A percentile compares a stretch with the other conserved stretches of the same genome.
These are phyloP conservation scores for Aspergillus candidus DNA, from an alignment of 2,329 filamentous ascomycete species.

Conservation along the genomic window DNA sequence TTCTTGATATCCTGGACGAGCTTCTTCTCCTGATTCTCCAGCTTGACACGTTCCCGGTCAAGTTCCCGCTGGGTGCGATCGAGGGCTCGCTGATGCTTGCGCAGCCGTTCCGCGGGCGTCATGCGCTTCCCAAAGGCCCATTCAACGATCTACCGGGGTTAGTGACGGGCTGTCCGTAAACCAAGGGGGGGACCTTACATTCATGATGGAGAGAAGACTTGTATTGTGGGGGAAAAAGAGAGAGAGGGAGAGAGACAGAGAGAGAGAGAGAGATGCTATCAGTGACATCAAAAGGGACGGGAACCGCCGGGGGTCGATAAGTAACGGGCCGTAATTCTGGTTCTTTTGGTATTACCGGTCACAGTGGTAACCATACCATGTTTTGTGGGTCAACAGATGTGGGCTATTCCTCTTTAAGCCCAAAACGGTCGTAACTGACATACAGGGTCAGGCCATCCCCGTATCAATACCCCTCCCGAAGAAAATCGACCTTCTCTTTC, in stretches of 20 bases:
- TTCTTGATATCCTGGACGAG: slow-evolving; percentile 94
- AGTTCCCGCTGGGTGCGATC: slow-evolving; percentile 97
- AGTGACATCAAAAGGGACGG: slow-evolving; percentile 20
- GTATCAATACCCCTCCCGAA: background rate
- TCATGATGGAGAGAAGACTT: slow-evolving; percentile 26
- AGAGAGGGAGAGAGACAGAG: slow-evolving; percentile 15
- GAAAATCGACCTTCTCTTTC: background rate
- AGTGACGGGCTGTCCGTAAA: too few relatives aligned
- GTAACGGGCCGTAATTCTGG: background rate
- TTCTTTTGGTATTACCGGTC: too few relatives aligned
- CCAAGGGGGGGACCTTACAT: slow-evolving; percentile 26
- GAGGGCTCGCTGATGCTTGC: slow-evolving; percentile 82
- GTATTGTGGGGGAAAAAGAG: slow-evolving; percentile 7
- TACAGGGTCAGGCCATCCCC: too few relatives aligned
- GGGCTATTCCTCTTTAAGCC: too few relatives aligned
- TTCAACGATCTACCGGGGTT: slow-evolving; percentile 69
- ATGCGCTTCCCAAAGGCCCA: slow-evolving; percentile 99
- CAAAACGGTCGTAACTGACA: too few relatives aligned
- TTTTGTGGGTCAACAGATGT: too few relatives aligned
- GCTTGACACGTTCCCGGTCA: slow-evolving; percentile 87
- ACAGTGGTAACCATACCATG: too few relatives aligned
- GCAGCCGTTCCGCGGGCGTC: slow-evolving; percentile 68
- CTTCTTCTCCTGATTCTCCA: slow-evolving; percentile 99
- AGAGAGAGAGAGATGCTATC: too few relatives aligned
- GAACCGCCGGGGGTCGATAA: background rate